Evolutionary conservation across 225 moss, liverwort and hornwort species (phyloP).

Genomic region (Rhytidiadelphus loreus): DNA sequence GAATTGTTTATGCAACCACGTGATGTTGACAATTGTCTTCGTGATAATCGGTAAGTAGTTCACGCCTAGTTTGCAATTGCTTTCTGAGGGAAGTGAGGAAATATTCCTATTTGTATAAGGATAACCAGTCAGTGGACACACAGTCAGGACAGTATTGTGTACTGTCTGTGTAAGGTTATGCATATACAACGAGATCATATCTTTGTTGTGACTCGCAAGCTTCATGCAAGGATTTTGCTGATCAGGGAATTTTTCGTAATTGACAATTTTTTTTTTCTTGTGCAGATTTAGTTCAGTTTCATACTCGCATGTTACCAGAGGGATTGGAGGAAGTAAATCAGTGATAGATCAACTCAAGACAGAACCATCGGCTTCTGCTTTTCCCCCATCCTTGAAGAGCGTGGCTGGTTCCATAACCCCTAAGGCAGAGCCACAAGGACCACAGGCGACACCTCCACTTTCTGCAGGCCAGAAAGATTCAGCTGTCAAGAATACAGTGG

Average conservation of each 20-base stretch:
- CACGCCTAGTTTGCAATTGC: background rate
- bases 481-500: background rate
- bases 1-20: constrained; percentile 77
- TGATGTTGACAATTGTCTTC: constrained; percentile 75
- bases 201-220: background rate
- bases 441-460: background rate
- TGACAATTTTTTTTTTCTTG: background rate
- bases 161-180: background rate
- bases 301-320: constrained; percentile 54
- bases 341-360: constrained; percentile 24
- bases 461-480: constrained; percentile 9
- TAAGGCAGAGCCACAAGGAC: constrained; percentile 9
- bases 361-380: constrained; percentile 24
- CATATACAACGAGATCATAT: background rate
- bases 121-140: background rate
- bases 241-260: background rate
- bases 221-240: background rate
- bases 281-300: constrained; percentile 92
- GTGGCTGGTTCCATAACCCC: background rate
- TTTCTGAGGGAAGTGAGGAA: background rate
- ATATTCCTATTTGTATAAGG: background rate
- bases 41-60: constrained; percentile 71
- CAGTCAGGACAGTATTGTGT: background rate
- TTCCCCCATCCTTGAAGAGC: constrained; percentile 2
- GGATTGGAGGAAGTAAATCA: constrained; percentile 29